Evolutionary conservation across 345 rosid species (phyloP), one percentile per base, ranked within the genome.

Genomic region (Hibiscus mutabilis): DNA sequence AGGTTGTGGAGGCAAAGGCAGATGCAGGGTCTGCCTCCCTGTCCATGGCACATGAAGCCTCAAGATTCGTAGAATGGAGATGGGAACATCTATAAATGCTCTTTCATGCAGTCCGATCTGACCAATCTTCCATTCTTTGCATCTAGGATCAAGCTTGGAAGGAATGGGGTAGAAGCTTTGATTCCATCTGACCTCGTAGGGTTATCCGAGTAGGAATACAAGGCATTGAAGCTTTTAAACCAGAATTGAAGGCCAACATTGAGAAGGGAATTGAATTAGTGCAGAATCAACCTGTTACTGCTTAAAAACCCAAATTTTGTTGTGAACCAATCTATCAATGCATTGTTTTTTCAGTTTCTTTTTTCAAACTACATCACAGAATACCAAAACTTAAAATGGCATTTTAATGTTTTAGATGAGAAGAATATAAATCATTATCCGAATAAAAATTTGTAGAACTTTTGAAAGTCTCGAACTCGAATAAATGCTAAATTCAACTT

Each of bases 231-330:
- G n/a, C n/a, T n/a, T n/a, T n/a, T n/a, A n/a, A n/a, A n/a, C n/a
- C n/a, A n/a, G n/a, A n/a, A n/a, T n/a, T n/a, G n/a, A n/a, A n/a
- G n/a, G n/a, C n/a, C n/a, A n/a, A n/a, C n/a, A n/a, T n/a, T n/a
- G n/a, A n/a, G 68, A 92, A 95, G 77, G 99, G 98, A 61, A 42
- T 90, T 31, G 79, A 83, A 1, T 92, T 92, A 63, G 91, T 77
- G 8, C 89, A 85, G 71, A 92, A 90, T 79, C 86, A 56, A 56
- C 56, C 75, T 0, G 86, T 84, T 65, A 71, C 89, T 70, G 86
- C 95, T 22, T 88, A 80, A 66, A 52, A 53, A 6, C 57, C 25
- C 25, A 19, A 53, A 27, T 82, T 75, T 66, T 44, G 49, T 11
- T 44, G 14, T 65, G 56, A 64, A 74, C n/a, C n/a, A n/a, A n/a